Base-by-base conservation (phyloP, 805 yeast species). In the Millerozyma miso region DNA sequence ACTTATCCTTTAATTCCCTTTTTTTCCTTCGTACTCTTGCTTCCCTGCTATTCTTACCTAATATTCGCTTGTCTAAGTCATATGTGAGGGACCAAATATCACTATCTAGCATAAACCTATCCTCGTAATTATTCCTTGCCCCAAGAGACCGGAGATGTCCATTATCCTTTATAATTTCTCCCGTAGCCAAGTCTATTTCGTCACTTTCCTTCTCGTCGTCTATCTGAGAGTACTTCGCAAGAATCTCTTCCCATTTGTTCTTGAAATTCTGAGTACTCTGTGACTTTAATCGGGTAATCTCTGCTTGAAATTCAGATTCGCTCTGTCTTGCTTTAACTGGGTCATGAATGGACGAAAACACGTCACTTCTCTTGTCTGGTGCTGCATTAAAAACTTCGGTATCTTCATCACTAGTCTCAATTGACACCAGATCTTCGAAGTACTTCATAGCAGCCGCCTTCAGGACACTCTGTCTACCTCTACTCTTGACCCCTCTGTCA, bases 81-180 rank as follows among this genome's bases (percentile, higher is more conserved):
- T 63, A 62, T 43, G 63, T 59, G 7, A 54, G 53, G 1, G 63
- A 53, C 80, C 80, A 75, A 18, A 70, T 61, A 43, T 59, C 54
- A 10, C 60, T 57, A 13, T 50, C 51, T 10, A 53, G 31, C 31
- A 34, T 43, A 12, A 39, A 43, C 10, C 45, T 52, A 32, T 39
- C 43, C n/a, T 44, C 33, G 13, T n/a, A 35, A 8, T 38, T 40
- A 15, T 36, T 38, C 5, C 32, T 40, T 4, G 41, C 35, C 3
- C 44, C 48, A 43, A 83, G 52, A 2, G 81, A 74, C 43, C 75
- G 61, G 17, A 86, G 51, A 59, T 86, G 95, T 2, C 95, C 95
- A 40, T 77, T 73, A 52, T 86, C 89, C 26, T 67, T 75, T 1
- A 81, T 58, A 1, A 86, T 74, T 43, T 74, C 69, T 0, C 91